Conservation (phyloP, 768 basidiomycete species). For the Leucosporidium scottii region DNA sequence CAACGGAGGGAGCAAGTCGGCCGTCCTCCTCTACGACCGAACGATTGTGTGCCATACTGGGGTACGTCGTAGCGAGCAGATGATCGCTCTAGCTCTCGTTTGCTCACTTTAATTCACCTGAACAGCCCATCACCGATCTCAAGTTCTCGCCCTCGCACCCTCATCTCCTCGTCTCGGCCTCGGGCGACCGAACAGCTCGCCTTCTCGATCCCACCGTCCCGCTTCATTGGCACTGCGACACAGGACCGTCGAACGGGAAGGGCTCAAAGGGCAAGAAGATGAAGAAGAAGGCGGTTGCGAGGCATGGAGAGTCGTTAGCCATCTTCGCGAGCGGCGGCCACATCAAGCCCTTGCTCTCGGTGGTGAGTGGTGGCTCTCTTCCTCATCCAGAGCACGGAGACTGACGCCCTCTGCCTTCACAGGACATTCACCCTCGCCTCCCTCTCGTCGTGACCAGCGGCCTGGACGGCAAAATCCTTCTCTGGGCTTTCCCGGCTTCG, state of each 20-base stretch:
- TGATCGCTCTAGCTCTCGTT: accelerated
- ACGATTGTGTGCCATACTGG: not conserved
- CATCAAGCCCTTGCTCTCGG: not conserved
- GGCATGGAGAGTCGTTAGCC: not conserved
- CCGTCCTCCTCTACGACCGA: not conserved
- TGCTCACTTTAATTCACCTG: not conserved
- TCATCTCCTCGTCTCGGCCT: not conserved
- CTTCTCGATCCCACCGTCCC: not conserved
- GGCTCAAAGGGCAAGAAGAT: not conserved
- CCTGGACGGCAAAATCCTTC: not conserved
- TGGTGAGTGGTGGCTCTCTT: not conserved
- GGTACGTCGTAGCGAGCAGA: too few relatives aligned
- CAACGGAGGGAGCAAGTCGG: not conserved
- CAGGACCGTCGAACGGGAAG: not conserved
- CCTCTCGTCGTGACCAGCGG: not conserved
- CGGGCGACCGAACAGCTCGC: not conserved
- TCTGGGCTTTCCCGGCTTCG: too few relatives aligned
- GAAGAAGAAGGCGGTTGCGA: not conserved
- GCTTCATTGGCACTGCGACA: not conserved
- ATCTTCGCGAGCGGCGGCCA: not conserved
- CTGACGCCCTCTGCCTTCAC: not conserved
- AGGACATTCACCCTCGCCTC: not conserved
- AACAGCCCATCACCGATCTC: not conserved
- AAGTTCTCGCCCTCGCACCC: not conserved
- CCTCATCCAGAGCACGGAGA: not conserved